phyloP scores from a whole-genome alignment of 257 asterid genomes.

The Paulownia fortunei region DNA sequence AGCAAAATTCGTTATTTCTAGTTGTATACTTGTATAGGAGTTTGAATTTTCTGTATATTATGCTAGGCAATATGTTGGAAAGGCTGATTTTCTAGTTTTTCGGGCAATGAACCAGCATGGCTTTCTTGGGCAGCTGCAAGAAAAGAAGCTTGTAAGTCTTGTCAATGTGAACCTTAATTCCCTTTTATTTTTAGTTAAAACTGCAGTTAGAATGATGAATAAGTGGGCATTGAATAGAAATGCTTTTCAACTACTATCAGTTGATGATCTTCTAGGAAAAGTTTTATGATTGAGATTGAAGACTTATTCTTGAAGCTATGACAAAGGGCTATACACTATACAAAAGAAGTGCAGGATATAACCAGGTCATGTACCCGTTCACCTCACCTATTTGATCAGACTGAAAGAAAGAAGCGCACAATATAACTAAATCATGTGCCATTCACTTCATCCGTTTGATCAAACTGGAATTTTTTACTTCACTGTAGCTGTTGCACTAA shows the following conservation, averaged over 20 bases:
- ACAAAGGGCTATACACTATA: neutral
- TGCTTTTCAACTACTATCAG: neutral
- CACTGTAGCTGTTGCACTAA: neutral
- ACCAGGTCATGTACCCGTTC: neutral
- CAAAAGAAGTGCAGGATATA: neutral
- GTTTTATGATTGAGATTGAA: neutral
- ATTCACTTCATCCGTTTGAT: no score
- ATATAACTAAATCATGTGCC: no score
- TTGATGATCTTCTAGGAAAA: neutral
- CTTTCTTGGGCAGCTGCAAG: conserved; percentile 89
- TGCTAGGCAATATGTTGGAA: conserved; percentile 79
- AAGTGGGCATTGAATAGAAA: neutral
- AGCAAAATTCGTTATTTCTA: neutral
- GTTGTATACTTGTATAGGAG: neutral
- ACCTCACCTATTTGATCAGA: neutral
- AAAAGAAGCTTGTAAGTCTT: conserved; percentile 85
- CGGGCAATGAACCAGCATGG: conserved; percentile 94
- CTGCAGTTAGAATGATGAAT: neutral
- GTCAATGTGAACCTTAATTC: conserved; percentile 19
- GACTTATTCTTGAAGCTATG: neutral
- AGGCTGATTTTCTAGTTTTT: conserved; percentile 84
- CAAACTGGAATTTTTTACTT: neutral
- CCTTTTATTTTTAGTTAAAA: neutral
- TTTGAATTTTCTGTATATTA: neutral
- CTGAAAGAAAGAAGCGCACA: no score